These are phyloP conservation scores for Metarhizium brunneum DNA, from an alignment of 2,329 filamentous ascomycete species.

Conservation along the genomic window DNA sequence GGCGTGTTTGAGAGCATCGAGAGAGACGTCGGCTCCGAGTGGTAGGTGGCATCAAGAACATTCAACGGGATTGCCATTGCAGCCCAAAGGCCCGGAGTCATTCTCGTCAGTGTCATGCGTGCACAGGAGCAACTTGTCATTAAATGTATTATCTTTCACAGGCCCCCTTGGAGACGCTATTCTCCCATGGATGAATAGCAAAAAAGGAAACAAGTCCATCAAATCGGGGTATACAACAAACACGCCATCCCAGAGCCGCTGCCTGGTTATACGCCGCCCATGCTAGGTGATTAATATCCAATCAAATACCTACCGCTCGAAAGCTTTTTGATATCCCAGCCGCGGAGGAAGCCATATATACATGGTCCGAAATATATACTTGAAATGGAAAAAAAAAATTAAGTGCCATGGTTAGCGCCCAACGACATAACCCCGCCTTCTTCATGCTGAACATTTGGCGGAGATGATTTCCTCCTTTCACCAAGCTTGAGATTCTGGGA, in stretches of 20 bases:
- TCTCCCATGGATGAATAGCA: no score
- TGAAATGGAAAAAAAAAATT: not conserved
- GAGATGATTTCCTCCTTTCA: conserved; percentile 19
- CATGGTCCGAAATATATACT: not conserved
- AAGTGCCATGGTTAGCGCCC: not conserved
- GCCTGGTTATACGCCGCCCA: not conserved
- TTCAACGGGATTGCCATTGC: no score
- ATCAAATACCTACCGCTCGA: no score
- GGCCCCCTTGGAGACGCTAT: no score
- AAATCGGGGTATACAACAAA: not conserved
- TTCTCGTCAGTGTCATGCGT: no score
- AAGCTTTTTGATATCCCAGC: no score
- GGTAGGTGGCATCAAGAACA: conserved; percentile 4
- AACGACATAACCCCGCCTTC: conserved; percentile 14
- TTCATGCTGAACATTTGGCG: conserved; percentile 19
- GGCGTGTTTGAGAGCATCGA: conserved; percentile 52
- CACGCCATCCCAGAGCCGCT: not conserved
- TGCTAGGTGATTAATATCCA: no score
- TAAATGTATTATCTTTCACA: no score
- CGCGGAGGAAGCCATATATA: no score
- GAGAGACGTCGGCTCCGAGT: conserved; percentile 12
- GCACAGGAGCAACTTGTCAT: no score
- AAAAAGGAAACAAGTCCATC: not conserved
- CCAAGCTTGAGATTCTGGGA: conserved; percentile 16
- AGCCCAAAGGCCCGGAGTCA: no score